Evolutionary conservation across 1,139 yeast genomes (phyloP), one percentile per base, ranked within the genome.

Genomic region (Hyphopichia wangnamkhiaoensis): DNA sequence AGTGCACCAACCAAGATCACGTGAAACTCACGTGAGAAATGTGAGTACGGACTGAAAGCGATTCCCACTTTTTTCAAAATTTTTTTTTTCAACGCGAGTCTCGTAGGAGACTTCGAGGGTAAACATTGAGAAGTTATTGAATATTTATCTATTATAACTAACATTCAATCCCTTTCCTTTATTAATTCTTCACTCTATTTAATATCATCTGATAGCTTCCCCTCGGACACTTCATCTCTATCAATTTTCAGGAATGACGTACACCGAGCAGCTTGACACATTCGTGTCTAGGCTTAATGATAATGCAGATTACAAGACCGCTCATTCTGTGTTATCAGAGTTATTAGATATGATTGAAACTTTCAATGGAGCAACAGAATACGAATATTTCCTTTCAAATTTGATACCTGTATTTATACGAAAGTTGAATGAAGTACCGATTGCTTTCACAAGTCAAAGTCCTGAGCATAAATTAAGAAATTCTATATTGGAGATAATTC

Each of bases 261-360:
- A 71, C 38, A 65, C 68, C 21, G 63, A 66, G 37, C 83, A 78
- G 54, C 65, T 81, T 38, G 87, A 81, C 57, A 71, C 79, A 36
- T 81, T 81, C 56, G 84, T 79, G 45, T 61, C 80, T 36, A 71
- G 84, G 46, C 74, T 83, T 39, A 70, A 74, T 36, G 68, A 71
- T 45, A 61, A 52, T 28, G 53, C 58, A 46, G 94, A 85, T 60
- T 72, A 72, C 49, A 75, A 76, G 45, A 67, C 79, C 5, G 80
- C 82, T 45, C 82, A 84, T 47, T 71, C 88, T 2, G 76, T 82
- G 14, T 76, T 89, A 29, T 80, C 90, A 13, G 98, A 93, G 60
- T 68, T 91, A 36, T 78, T 94, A 47, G 98, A 91, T 60, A 79
- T 88, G 60, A 75, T 90, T 35, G 98, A 91, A 56, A 76, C 88